Base-by-base conservation (phyloP, 495 filamentous ascomycete species). In the Margaritispora aquatica region DNA sequence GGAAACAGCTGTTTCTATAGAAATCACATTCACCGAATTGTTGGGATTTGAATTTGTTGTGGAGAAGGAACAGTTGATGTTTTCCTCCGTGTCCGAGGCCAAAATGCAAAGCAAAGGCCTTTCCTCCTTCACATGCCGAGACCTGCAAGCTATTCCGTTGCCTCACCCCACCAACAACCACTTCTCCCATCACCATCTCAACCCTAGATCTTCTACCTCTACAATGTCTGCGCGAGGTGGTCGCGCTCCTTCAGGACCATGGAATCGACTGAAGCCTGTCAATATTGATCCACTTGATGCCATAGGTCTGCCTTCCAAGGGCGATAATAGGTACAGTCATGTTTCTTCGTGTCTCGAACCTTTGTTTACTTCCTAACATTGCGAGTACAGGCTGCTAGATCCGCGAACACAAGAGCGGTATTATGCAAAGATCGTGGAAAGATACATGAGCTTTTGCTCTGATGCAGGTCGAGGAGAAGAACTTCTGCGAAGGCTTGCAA, bases 361-460 rank as follows among this genome's bases (percentile, higher is more conserved):
- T 21, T 56, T 59, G 44, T 55, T 60, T 36, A 55, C 51, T 59
- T 7, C 21, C 52, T 54, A 38, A 54, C n/a, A 60, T 34, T 2
- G 20, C 11, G 10, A 38, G 47, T 20, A 55, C 60, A 96, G 91
- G 67, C 77, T 96, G 26, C 80, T 92, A 51, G 84, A 90, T 60
- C 74, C 80, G 64, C 88, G 85, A 68, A 78, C 76, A 15, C 92
- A 97, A 70, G 84, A 93, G 70, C 71, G 79, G 29, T 97, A 95
- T 79, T 96, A 88, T 71, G 79, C 87, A 64, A 90, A 83, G 67
- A 93, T 97, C 61, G 81, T 88, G 55, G 82, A 89, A 63, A 84
- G 90, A 54, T 98, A 94, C 73, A 86, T 95, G 77, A 82, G 79
- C 60, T 94, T 96, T 72, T 94, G 90, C 74, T 87, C 87, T 46